Evolutionary conservation across 1,139 yeast species (phyloP).

Genomic region (Barnettozyma hawaiiensis): DNA sequence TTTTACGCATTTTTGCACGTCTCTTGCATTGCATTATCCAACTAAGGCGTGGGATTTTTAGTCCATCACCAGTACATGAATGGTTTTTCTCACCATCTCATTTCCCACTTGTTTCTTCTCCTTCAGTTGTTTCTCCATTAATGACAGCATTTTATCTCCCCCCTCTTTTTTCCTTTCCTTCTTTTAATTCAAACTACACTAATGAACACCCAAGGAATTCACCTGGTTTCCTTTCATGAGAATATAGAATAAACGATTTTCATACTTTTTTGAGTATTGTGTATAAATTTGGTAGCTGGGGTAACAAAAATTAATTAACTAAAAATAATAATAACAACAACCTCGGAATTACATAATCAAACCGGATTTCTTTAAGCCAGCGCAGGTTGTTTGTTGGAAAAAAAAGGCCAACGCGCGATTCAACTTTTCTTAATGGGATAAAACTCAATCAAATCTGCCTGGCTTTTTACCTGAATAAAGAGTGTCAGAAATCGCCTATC

Average conservation of each 20-base stretch:
- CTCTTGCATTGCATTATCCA: background rate
- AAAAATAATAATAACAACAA: too few species aligned
- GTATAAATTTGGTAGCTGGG: too few species aligned
- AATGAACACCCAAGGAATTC: background rate
- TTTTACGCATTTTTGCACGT: background rate
- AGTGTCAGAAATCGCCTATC: background rate
- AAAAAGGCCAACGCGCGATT: constrained; percentile 16
- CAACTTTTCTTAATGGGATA: too few species aligned
- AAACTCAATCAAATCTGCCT: constrained; percentile 6
- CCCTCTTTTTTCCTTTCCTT: too few species aligned
- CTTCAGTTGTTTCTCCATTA: background rate
- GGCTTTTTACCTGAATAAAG: background rate
- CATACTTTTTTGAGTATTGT: too few species aligned
- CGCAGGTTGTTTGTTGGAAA: background rate
- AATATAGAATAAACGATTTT: constrained; percentile 1
- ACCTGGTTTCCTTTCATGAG: background rate
- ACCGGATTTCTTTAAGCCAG: too few species aligned
- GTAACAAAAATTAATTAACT: too few species aligned
- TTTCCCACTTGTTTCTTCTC: background rate
- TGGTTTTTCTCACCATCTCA: too few species aligned
- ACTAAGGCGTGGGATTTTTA: too few species aligned
- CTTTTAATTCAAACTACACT: background rate
- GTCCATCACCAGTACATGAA: background rate
- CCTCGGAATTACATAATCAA: background rate
- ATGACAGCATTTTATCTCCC: constrained; percentile 3